phyloP scores from a whole-genome alignment of 2,329 filamentous ascomycete genomes.

The Xylaria digitata region DNA sequence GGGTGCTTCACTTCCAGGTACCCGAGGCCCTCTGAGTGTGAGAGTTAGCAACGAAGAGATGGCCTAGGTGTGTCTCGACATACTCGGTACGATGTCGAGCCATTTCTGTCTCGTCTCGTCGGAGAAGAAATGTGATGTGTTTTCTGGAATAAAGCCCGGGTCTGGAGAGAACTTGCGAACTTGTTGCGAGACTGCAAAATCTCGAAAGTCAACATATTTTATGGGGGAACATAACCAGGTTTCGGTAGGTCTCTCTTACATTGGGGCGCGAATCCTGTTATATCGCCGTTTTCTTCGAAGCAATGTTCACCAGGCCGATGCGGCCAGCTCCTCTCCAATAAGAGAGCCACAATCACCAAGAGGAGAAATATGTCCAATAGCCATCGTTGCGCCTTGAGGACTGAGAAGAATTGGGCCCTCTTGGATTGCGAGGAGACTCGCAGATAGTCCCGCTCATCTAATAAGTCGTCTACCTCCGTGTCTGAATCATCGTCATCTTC shows the following conservation, averaged over 20 bases:
- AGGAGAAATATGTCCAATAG: slow-evolving; percentile 53
- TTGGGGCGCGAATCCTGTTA: slow-evolving; percentile 55
- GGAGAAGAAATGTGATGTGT: slow-evolving; percentile 55
- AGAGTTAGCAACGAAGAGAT: slow-evolving; percentile 4
- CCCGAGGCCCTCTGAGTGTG: slow-evolving; percentile 52
- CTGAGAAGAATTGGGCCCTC: slow-evolving; percentile 33
- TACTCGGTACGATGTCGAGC: slow-evolving; percentile 55
- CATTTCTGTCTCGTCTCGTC: slow-evolving; percentile 51
- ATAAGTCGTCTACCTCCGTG: slow-evolving; percentile 46
- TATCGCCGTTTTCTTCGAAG: slow-evolving; percentile 53
- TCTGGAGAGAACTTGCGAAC: slow-evolving; percentile 55
- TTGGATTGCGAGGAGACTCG: slow-evolving; percentile 31
- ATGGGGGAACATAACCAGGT: background rate
- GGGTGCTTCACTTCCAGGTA: slow-evolving; percentile 54
- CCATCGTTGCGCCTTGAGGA: slow-evolving; percentile 45
- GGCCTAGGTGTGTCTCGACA: slow-evolving; percentile 28
- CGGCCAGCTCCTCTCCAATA: slow-evolving; percentile 49
- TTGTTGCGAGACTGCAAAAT: slow-evolving; percentile 53
- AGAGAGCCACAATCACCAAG: slow-evolving; percentile 51
- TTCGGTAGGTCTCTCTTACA: slow-evolving; percentile 48
- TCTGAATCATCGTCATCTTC: slow-evolving; percentile 43
- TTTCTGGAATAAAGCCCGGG: slow-evolving; percentile 53
- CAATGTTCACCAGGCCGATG: slow-evolving; percentile 37
- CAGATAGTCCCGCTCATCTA: slow-evolving; percentile 49
- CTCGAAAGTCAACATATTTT: slow-evolving; percentile 1